Evolutionary conservation across 2,329 filamentous ascomycete genomes (phyloP), one percentile per base, ranked within the genome.

Genomic region (Cucurbitaria berberidis): DNA sequence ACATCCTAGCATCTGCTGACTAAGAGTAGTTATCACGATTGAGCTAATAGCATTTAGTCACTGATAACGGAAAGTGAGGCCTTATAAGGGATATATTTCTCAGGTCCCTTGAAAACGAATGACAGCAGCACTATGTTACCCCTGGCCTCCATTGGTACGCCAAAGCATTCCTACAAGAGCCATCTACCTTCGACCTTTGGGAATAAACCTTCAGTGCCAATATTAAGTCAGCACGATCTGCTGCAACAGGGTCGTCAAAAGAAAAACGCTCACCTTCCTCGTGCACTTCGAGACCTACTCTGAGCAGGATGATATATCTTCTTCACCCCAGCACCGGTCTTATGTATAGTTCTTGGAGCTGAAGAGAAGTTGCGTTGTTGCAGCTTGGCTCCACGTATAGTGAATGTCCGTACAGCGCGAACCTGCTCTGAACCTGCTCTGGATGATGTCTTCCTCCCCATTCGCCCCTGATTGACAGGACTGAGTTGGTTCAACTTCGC

Each of bases 241-340:
- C n/a, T 6, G 18, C 35, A 38, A 38, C 11, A 22, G 16, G 35
- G 13, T 11, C 7, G 3, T 15, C 15, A 9, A 10, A 18, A n/a
- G 34, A 4, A 13, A 3, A 1, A 16, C n/a, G 21, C 35, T 38
- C 11, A 38, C 45, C 54, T 58, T 46, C 57, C 57, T 38, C 52
- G 49, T 51, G 54, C 48, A 45, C 42, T 63, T 19, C 58, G 45
- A 11, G 55, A 34, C 36, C 54, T 57, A 15, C 19, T 55, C 22
- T 55, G 50, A 22, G 52, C 42, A 11, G 41, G 42, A 34, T 52
- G 53, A 26, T 34, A 53, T 10, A 29, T 13, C 42, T 62, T 63
- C 15, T 32, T 45, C 2, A 63, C 57, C 5, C 58, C 60, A 1
- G 62, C 52, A 10, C 53, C 56, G 1, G 60, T 63, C 32, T 44